phyloP scores from a whole-genome alignment of 2,329 filamentous ascomycete genomes.

The Aspergillus pseudoglaucus region DNA sequence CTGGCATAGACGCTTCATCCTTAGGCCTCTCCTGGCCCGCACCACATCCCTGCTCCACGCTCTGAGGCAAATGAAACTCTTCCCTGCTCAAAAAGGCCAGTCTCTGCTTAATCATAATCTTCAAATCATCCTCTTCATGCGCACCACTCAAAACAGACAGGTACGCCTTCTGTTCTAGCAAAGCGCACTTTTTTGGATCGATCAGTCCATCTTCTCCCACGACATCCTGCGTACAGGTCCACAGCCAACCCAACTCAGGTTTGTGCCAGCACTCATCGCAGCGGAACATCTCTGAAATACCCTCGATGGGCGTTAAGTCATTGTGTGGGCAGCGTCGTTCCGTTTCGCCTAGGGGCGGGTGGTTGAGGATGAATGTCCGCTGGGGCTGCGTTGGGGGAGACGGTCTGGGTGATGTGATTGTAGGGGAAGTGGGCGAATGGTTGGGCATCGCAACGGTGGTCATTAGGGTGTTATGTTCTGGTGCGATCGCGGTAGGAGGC shows the following conservation, averaged over 20 bases:
- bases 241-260: background rate
- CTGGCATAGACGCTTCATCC: background rate
- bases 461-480: background rate
- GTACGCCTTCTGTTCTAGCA: background rate
- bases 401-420: background rate
- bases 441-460: no score
- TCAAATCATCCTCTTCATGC: background rate
- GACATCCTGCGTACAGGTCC: background rate
- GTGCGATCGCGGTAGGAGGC: background rate
- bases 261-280: background rate
- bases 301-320: background rate
- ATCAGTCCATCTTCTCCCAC: background rate
- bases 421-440: background rate
- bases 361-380: background rate
- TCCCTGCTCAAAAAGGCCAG: background rate
- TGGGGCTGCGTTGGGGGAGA: no score
- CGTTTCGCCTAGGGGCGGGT: background rate
- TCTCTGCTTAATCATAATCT: background rate
- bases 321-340: background rate
- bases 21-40: background rate
- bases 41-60: background rate
- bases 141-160: background rate
- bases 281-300: background rate
- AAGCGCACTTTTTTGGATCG: background rate
- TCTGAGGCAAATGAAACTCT: background rate